Evolutionary conservation across 768 basidiomycete species (phyloP).

Genomic region (Clitopilus passeckerianus): DNA sequence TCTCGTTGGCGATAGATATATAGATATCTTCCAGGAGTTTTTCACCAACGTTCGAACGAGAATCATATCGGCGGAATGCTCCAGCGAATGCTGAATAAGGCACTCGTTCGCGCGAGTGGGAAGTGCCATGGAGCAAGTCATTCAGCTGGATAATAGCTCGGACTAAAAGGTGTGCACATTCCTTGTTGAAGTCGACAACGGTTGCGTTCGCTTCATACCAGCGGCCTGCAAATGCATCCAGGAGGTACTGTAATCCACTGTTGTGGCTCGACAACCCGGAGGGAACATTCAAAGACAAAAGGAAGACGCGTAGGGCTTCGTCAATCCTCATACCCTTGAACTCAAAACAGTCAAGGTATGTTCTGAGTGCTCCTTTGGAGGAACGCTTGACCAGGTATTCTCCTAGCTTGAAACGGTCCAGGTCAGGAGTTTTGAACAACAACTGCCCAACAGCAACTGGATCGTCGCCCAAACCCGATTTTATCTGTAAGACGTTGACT

Average conservation of each 20-base stretch:
- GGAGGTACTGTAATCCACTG: slow-evolving; percentile 58
- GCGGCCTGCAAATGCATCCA: slow-evolving; percentile 79
- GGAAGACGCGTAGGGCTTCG: slow-evolving; percentile 83
- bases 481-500: slow-evolving; percentile 62
- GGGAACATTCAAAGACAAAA: slow-evolving; percentile 70
- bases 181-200: slow-evolving; percentile 76
- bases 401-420: slow-evolving; percentile 81
- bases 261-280: slow-evolving; percentile 28
- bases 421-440: slow-evolving; percentile 76
- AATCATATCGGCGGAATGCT: slow-evolving; percentile 78
- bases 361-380: slow-evolving; percentile 71
- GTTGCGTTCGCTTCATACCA: slow-evolving; percentile 90
- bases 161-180: slow-evolving; percentile 71
- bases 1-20: slow-evolving; percentile 66
- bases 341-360: slow-evolving; percentile 85
- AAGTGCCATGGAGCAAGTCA: slow-evolving; percentile 74
- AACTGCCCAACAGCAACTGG: slow-evolving; percentile 70
- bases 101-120: neutral
- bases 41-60: slow-evolving; percentile 63
- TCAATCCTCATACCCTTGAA: slow-evolving; percentile 82
- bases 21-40: slow-evolving; percentile 77
- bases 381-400: slow-evolving; percentile 75
- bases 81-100: slow-evolving; percentile 63
- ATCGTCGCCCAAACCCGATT: slow-evolving; percentile 58
- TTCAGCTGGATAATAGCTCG: slow-evolving; percentile 85